Conservation (phyloP, 176 grass and related monocot species). For the Sorghum bicolor region DNA sequence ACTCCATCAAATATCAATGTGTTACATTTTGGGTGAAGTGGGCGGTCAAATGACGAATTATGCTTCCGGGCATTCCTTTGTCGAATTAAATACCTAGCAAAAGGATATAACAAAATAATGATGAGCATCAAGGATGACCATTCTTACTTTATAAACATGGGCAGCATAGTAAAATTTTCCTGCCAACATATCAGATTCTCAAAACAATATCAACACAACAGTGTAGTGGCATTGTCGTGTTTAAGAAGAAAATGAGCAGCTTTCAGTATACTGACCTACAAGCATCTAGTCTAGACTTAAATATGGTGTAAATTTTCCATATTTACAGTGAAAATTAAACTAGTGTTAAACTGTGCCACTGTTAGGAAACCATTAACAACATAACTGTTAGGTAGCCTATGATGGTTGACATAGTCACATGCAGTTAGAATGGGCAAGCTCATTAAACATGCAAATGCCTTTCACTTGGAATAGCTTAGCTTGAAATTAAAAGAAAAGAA, state of each 20-base stretch:
- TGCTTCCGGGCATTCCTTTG: conserved; percentile 34
- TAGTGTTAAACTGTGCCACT: background rate
- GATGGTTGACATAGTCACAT: conserved; percentile 6
- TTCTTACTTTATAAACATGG: background rate
- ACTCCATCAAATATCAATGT: conserved; percentile 62
- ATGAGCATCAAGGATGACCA: conserved; percentile 25
- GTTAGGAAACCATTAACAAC: background rate
- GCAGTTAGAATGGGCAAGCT: conserved; percentile 6
- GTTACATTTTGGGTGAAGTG: conserved; percentile 38
- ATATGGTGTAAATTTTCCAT: background rate
- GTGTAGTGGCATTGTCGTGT: background rate
- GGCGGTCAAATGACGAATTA: conserved; percentile 37
- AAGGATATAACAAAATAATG: conserved; percentile 27
- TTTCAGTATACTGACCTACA: conserved; percentile 16
- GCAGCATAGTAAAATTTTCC: background rate
- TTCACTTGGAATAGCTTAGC: conserved; percentile 3
- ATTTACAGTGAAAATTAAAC: conserved; percentile 2
- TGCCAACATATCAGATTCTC: background rate
- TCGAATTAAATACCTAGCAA: conserved; percentile 67
- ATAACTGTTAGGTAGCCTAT: conserved; percentile 12
- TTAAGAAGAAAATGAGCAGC: background rate
- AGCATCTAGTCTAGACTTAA: conserved; percentile 5
- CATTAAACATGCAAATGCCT: conserved; percentile 5
- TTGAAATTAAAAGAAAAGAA: conserved; percentile 1
- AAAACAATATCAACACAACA: conserved; percentile 19